Evolutionary conservation across 371 early-diverging fungal species (phyloP).

Genomic region (Sporodiniella umbellata): DNA sequence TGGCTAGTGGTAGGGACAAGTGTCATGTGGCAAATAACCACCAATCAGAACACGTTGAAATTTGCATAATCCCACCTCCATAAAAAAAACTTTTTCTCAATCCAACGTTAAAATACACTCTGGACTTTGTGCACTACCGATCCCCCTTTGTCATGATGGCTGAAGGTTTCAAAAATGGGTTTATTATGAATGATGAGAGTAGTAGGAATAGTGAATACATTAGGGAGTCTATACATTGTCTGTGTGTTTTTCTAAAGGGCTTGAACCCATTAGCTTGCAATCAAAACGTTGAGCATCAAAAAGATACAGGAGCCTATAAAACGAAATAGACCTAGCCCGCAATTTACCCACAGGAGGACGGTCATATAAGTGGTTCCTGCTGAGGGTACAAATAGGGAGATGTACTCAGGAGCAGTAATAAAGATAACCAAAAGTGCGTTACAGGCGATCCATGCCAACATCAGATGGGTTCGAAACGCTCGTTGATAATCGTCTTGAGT

Average conservation of each 20-base stretch:
- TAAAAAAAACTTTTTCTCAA: no score
- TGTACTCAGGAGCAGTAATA: slow-evolving; percentile 41
- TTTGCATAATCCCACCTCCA: no score
- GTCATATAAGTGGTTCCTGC: slow-evolving; percentile 69
- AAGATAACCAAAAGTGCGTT: slow-evolving; percentile 74
- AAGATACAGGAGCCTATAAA: slow-evolving; percentile 79
- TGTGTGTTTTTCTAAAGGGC: not conserved
- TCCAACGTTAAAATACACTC: no score
- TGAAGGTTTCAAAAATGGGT: no score
- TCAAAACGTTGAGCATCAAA: slow-evolving; percentile 51
- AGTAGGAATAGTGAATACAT: no score
- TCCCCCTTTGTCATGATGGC: no score
- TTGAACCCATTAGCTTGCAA: slow-evolving; percentile 12
- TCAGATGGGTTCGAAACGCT: slow-evolving; percentile 76
- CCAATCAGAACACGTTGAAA: no score
- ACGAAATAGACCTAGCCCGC: slow-evolving; percentile 73
- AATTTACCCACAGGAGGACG: slow-evolving; percentile 86
- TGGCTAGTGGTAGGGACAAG: no score
- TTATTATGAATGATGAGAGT: no score
- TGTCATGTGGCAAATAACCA: no score
- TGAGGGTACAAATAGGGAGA: slow-evolving; percentile 22
- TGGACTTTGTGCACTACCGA: no score
- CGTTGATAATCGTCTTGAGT: slow-evolving; percentile 82
- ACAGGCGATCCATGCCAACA: slow-evolving; percentile 83
- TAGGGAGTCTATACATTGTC: not conserved